Percentiles rank a stretch among this genome's conserved stretches.
phyloP scores from a whole-genome alignment of 306 rosid genomes.

The Nissolia schottii region DNA sequence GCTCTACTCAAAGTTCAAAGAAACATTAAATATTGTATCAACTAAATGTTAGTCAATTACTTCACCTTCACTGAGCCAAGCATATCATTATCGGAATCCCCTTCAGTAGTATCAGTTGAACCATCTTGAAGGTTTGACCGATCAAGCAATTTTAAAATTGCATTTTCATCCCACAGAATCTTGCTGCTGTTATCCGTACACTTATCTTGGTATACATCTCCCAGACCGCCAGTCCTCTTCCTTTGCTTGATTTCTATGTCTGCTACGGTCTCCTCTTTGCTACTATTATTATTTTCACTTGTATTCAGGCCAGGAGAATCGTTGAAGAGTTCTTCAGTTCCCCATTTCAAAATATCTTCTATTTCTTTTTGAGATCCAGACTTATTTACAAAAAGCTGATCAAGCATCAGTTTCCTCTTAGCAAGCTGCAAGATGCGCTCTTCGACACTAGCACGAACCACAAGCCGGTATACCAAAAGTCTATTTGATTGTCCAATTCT shows the following conservation, averaged over 20 bases:
- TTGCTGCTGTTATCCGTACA: slow-evolving; percentile 81
- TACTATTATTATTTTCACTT: slow-evolving; percentile 56
- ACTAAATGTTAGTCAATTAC: slow-evolving; percentile 22
- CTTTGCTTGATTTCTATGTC: slow-evolving; percentile 82
- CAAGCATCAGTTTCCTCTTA: slow-evolving; percentile 97
- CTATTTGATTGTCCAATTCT: slow-evolving; percentile 99
- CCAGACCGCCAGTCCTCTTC: slow-evolving; percentile 91
- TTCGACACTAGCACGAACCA: slow-evolving; percentile 99
- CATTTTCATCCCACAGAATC: slow-evolving; percentile 94
- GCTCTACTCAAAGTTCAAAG: slow-evolving; percentile 9
- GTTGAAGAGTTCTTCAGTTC: slow-evolving; percentile 92
- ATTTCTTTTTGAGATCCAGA: slow-evolving; percentile 97
- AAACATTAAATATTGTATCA: neutral
- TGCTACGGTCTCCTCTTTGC: slow-evolving; percentile 66
- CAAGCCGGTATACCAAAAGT: slow-evolving; percentile 95
- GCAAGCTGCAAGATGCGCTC: slow-evolving; percentile 99
- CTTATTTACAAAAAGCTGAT: slow-evolving; percentile 96
- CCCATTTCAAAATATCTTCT: slow-evolving; percentile 97
- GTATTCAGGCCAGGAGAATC: slow-evolving; percentile 54
- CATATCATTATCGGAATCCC: slow-evolving; percentile 89
- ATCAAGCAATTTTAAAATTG: slow-evolving; percentile 90
- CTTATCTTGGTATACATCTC: slow-evolving; percentile 90
- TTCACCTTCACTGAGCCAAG: slow-evolving; percentile 95
- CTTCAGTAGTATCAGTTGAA: slow-evolving; percentile 76
- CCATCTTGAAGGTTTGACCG: slow-evolving; percentile 84